phyloP scores from a whole-genome alignment of 2,329 filamentous ascomycete species.

The Ascochyta fabae region DNA sequence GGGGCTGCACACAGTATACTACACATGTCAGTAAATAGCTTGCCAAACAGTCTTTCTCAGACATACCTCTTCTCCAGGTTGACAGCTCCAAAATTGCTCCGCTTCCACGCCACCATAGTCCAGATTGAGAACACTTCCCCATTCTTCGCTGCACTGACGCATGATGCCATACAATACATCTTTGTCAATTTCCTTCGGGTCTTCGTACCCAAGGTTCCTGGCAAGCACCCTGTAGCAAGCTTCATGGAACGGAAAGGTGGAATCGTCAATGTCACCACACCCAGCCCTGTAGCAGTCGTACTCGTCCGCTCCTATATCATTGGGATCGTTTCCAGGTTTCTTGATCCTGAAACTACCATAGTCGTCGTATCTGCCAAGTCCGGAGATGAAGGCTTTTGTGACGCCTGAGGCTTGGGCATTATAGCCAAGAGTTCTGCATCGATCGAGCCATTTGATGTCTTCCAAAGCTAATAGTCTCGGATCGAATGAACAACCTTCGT shows the following conservation, averaged over 20 bases:
- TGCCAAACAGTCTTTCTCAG: no score
- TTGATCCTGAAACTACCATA: constrained; percentile 11
- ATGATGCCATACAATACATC: constrained; percentile 20
- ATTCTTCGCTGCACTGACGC: constrained; percentile 7
- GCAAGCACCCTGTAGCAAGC: constrained; percentile 27
- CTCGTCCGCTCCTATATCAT: constrained; percentile 2
- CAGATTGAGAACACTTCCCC: neutral
- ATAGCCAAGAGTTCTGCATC: constrained; percentile 20
- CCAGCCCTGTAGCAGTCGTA: neutral
- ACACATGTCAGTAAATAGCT: no score
- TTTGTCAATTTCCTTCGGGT: constrained; percentile 16
- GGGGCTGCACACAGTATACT: no score
- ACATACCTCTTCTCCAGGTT: no score
- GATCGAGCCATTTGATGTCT: constrained; percentile 23
- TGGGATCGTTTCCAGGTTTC: constrained; percentile 17
- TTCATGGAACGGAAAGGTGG: constrained; percentile 28
- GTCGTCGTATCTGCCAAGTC: constrained; percentile 17
- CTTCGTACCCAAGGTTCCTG: constrained; percentile 12
- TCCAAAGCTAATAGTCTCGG: constrained; percentile 14
- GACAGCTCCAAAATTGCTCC: no score
- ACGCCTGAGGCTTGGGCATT: constrained; percentile 14
- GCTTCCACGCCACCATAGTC: no score
- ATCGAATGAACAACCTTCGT: constrained; percentile 22
- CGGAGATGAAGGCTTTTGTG: constrained; percentile 24
- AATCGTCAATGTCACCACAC: neutral